Percentiles rank a stretch among this genome's conserved stretches.
Conservation (phyloP, 805 yeast genomes). For the Candida sithepensis region DNA sequence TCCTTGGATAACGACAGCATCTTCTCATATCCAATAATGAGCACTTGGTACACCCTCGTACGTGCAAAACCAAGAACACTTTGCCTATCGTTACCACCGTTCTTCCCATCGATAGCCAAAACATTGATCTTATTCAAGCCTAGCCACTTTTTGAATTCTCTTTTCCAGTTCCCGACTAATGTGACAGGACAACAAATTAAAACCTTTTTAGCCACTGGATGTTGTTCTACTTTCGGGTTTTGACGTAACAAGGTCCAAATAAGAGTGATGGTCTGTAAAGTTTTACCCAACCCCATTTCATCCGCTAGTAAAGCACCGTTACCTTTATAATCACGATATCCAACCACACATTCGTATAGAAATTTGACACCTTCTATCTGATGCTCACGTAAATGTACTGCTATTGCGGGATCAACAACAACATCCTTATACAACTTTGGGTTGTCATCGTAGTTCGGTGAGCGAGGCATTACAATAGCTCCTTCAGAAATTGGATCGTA, state of each 20-base stretch:
- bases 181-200: conserved; percentile 92
- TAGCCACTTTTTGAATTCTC: conserved; percentile 88
- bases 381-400: conserved; percentile 66
- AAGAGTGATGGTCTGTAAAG: conserved; percentile 77
- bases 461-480: conserved; percentile 36
- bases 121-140: conserved; percentile 62
- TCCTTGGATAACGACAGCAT: conserved; percentile 53
- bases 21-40: conserved; percentile 87
- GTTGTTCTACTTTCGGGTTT: conserved; percentile 41
- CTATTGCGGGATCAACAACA: conserved; percentile 56
- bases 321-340: conserved; percentile 46
- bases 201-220: conserved; percentile 49
- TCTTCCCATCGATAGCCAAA: conserved; percentile 50
- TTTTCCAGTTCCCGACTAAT: conserved; percentile 79
- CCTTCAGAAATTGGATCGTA: conserved; percentile 34
- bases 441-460: conserved; percentile 5
- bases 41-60: conserved; percentile 73
- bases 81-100: conserved; percentile 50
- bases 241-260: conserved; percentile 81
- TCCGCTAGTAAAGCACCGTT: conserved; percentile 87
- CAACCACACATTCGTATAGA: conserved; percentile 80
- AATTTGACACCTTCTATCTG: conserved; percentile 83
- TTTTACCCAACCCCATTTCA: conserved; percentile 95
- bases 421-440: conserved; percentile 34
- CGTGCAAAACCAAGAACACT: conserved; percentile 59